phyloP scores from a whole-genome alignment of 2,329 filamentous ascomycete genomes.

The Gnomoniopsis smithogilvyi region DNA sequence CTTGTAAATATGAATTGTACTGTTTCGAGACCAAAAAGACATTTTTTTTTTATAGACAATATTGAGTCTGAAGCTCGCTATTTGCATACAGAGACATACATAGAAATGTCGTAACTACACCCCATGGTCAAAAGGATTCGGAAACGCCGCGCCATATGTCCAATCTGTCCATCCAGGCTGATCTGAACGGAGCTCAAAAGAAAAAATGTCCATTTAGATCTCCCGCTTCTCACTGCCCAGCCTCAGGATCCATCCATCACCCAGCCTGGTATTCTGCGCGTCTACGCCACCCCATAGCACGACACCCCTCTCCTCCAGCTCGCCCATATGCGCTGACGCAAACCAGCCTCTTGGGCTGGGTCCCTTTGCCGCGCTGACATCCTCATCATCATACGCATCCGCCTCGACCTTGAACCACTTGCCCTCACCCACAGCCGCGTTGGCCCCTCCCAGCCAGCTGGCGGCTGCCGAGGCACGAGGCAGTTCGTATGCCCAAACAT shows the following conservation, averaged over 20 bases:
- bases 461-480: conserved; percentile 52
- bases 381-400: conserved; percentile 50
- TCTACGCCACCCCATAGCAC: conserved; percentile 60
- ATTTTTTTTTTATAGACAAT: not conserved
- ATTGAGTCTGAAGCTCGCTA: not conserved
- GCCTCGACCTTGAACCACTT: conserved; percentile 51
- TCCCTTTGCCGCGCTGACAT: conserved; percentile 38
- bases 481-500: conserved; percentile 64
- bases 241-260: conserved; percentile 63
- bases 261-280: conserved; percentile 47
- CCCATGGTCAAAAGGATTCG: not conserved
- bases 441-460: conserved; percentile 38
- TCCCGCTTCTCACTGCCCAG: conserved; percentile 34
- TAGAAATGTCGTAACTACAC: not conserved
- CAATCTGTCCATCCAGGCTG: not conserved
- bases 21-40: not conserved
- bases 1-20: conserved; percentile 20
- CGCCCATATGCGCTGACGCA: conserved; percentile 52
- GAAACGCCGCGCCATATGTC: not conserved
- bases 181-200: not conserved
- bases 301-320: conserved; percentile 57
- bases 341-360: conserved; percentile 57
- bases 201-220: not conserved
- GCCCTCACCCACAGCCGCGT: conserved; percentile 50
- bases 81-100: not conserved